phyloP scores from a whole-genome alignment of 2,329 filamentous ascomycete species.

The Chaetomium sp. region DNA sequence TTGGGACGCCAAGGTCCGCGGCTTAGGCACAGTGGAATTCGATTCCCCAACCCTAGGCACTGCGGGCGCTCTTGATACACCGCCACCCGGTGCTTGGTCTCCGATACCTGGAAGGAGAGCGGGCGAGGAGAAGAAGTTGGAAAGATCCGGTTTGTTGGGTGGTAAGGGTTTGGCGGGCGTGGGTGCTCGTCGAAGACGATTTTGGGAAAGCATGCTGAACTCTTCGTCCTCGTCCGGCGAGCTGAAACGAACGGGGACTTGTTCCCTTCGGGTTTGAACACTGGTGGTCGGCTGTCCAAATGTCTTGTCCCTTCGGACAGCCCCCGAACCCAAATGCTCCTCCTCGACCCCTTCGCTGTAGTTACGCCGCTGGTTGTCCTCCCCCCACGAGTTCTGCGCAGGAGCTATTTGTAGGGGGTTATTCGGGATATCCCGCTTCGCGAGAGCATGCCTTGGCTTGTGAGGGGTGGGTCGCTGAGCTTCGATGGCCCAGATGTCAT shows the following conservation, averaged over 20 bases:
- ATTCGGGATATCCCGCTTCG: constrained; percentile 12
- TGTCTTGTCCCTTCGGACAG: background rate
- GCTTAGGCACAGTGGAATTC: background rate
- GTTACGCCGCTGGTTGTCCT: constrained; percentile 26
- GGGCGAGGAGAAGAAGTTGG: constrained; percentile 54
- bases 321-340: background rate
- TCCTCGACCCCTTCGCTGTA: constrained; percentile 29
- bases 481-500: constrained; percentile 53
- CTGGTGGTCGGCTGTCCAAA: constrained; percentile 28
- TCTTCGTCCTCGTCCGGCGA: constrained; percentile 13
- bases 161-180: constrained; percentile 18
- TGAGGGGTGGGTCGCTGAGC: constrained; percentile 42
- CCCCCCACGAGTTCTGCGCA: constrained; percentile 34
- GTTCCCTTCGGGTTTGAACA: constrained; percentile 23
- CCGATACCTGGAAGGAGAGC: constrained; percentile 32
- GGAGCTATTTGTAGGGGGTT: constrained; percentile 28
- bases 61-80: constrained; percentile 10
- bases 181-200: constrained; percentile 8
- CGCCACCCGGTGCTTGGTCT: constrained; percentile 7
- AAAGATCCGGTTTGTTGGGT: constrained; percentile 39
- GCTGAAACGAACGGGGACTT: background rate
- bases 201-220: constrained; percentile 32
- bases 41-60: constrained; percentile 1
- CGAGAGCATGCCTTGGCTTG: constrained; percentile 16
- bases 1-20: background rate